Percentiles rank a stretch among this genome's conserved stretches.
These are phyloP conservation scores for Camptophora hylomeconis DNA, from an alignment of 2,329 filamentous ascomycete species.

Conservation along the genomic window DNA sequence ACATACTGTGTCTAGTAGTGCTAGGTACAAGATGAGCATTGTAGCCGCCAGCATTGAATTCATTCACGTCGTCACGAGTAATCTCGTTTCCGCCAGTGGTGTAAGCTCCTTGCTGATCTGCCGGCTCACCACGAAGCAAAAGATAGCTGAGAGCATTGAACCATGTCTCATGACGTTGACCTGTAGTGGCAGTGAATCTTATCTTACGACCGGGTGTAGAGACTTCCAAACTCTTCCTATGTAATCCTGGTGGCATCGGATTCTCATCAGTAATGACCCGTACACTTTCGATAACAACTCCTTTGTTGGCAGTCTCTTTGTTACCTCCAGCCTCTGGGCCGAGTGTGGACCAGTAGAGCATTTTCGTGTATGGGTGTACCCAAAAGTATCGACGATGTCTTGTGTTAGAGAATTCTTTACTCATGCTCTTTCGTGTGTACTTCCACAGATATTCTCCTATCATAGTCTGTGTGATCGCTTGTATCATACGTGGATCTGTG, in stretches of 20 bases:
- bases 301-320: conserved; percentile 68
- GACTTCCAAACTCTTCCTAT: conserved; percentile 85
- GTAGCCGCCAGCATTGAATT: conserved; percentile 67
- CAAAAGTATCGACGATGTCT: conserved; percentile 95
- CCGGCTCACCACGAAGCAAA: conserved; percentile 56
- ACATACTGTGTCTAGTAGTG: conserved; percentile 42
- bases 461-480: conserved; percentile 98
- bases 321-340: conserved; percentile 73
- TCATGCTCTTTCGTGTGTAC: conserved; percentile 89
- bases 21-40: conserved; percentile 40
- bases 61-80: conserved; percentile 49
- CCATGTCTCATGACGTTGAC: conserved; percentile 94
- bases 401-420: conserved; percentile 75
- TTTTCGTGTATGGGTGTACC: conserved; percentile 95
- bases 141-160: conserved; percentile 94
- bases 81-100: conserved; percentile 44
- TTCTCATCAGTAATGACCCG: conserved; percentile 90
- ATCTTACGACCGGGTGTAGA: conserved; percentile 77
- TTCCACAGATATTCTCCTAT: conserved; percentile 99
- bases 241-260: conserved; percentile 83
- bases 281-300: conserved; percentile 84
- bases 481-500: conserved; percentile 95
- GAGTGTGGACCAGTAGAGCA: conserved; percentile 88
- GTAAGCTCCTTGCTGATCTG: conserved; percentile 25
- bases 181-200: conserved; percentile 88